phyloP scores from a whole-genome alignment of 148 eudicot genomes.

The Cornus controversa region DNA sequence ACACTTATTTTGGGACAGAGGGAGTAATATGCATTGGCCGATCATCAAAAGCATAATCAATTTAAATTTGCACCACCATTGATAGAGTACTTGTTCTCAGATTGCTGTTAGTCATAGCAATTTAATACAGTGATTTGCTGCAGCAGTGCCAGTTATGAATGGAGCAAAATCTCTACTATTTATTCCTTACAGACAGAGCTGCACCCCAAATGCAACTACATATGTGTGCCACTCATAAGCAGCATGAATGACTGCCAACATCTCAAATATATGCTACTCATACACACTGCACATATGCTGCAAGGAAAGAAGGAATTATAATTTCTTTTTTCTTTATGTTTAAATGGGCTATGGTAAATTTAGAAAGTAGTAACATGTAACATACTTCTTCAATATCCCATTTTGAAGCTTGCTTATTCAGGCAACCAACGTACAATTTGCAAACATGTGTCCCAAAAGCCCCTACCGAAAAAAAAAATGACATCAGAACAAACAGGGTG shows the following conservation, averaged over 20 bases:
- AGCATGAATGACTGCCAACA: not conserved
- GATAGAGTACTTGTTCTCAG: not conserved
- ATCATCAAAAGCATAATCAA: not conserved
- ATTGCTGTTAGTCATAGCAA: not conserved
- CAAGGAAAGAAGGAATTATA: constrained; percentile 9
- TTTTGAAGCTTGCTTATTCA: constrained; percentile 72
- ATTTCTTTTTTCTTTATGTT: not conserved
- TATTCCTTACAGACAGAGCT: not conserved
- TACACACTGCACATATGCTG: not conserved
- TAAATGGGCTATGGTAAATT: not conserved
- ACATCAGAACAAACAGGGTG: constrained; percentile 6
- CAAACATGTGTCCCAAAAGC: constrained; percentile 17
- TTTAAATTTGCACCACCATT: too few species aligned
- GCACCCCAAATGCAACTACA: constrained; percentile 9
- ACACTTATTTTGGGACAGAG: too few species aligned
- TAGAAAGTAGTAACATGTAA: constrained; percentile 4
- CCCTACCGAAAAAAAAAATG: constrained; percentile 16
- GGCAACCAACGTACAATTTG: constrained; percentile 76
- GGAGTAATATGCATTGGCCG: not conserved
- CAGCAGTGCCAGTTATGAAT: not conserved
- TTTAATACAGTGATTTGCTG: not conserved
- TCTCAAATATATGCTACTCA: constrained; percentile 8
- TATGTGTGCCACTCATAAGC: not conserved
- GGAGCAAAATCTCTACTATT: not conserved
- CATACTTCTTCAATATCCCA: constrained; percentile 74